These are phyloP conservation scores for Aureobasidium mangrovei DNA, from an alignment of 2,329 filamentous ascomycete species.

Conservation along the genomic window DNA sequence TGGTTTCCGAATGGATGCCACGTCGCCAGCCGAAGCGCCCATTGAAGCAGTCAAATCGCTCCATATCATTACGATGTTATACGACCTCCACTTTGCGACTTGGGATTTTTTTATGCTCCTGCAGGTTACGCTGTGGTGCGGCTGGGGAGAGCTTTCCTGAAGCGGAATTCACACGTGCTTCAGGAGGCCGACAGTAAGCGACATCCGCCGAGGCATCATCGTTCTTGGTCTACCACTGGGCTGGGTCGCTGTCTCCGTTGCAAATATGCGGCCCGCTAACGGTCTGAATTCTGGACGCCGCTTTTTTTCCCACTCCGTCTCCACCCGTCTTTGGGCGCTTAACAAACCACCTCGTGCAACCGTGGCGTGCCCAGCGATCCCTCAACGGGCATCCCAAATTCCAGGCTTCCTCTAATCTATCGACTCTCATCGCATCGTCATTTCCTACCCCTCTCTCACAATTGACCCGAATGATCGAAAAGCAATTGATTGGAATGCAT, in stretches of 20 bases:
- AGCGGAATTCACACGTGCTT: background rate
- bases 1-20: constrained; percentile 2
- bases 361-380: too few species aligned
- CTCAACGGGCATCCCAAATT: background rate
- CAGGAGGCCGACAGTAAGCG: background rate
- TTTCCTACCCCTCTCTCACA: background rate
- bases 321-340: background rate
- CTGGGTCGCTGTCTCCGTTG: background rate
- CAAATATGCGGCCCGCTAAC: background rate
- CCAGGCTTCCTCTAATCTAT: background rate
- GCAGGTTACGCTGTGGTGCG: background rate
- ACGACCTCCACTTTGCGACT: background rate
- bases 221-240: background rate
- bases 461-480: constrained; percentile 4
- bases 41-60: background rate
- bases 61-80: background rate
- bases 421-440: background rate
- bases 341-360: background rate
- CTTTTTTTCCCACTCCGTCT: background rate
- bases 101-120: background rate
- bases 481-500: background rate
- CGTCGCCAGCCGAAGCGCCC: constrained; percentile 6
- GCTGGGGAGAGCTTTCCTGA: background rate
- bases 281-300: background rate
- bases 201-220: background rate